Percentiles rank a stretch among this genome's conserved stretches.
phyloP scores from a whole-genome alignment of 768 basidiomycete genomes.

The Rhizopogon rudus region DNA sequence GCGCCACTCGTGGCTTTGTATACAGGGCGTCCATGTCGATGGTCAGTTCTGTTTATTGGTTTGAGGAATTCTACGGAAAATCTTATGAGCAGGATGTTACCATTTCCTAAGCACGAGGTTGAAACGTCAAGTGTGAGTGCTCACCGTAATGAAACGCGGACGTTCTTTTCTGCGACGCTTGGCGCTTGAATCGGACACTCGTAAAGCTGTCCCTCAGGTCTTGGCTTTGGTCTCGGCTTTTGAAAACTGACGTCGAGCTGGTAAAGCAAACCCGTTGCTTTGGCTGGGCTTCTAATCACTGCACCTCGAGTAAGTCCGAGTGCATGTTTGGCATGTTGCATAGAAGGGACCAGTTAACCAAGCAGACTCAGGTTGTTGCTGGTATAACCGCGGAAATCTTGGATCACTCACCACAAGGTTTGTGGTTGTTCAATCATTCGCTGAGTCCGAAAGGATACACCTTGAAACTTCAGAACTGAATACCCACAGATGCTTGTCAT shows the following conservation, averaged over 20 bases:
- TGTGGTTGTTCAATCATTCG: not conserved
- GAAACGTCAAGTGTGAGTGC: not conserved
- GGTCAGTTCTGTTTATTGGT: not conserved
- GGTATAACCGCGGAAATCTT: not conserved
- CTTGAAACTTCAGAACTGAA: not conserved
- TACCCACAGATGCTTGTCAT: not conserved
- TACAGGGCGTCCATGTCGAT: not conserved
- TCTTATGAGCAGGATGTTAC: not conserved
- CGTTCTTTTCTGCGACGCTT: not conserved
- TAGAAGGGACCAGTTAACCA: too few relatives aligned
- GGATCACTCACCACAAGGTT: too few relatives aligned
- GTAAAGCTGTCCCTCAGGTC: not conserved
- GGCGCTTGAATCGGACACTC: not conserved
- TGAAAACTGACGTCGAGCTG: not conserved
- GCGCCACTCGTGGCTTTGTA: not conserved
- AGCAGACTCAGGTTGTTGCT: too few relatives aligned
- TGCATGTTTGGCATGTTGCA: too few relatives aligned
- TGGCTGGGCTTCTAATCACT: not conserved
- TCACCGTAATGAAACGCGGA: not conserved
- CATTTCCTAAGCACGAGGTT: not conserved
- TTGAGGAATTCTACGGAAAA: not conserved
- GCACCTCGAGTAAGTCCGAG: too few relatives aligned
- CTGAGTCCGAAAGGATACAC: not conserved
- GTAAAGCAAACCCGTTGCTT: not conserved
- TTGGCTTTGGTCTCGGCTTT: too few relatives aligned